These are phyloP conservation scores for Backusella sp. DNA, from an alignment of 192 early-diverging fungal species.

Conservation along the genomic window DNA sequence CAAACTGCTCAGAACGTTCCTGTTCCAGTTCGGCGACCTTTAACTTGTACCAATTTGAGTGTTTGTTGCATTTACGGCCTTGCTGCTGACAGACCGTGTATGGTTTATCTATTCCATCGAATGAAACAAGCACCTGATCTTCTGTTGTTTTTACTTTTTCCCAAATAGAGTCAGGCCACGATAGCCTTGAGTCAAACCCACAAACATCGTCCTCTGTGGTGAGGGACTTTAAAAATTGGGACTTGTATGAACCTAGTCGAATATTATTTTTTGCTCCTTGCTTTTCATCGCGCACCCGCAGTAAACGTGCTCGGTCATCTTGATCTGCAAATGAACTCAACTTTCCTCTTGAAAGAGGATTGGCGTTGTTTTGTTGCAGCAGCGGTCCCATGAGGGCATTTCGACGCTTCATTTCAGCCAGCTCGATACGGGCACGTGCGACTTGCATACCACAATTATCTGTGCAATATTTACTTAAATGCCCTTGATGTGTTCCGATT, in stretches of 20 bases:
- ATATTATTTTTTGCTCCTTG: slow-evolving; percentile 11
- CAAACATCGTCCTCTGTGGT: slow-evolving; percentile 32
- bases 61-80: slow-evolving; percentile 41
- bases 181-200: slow-evolving; percentile 48
- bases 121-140: slow-evolving; percentile 1
- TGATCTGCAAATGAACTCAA: slow-evolving; percentile 41
- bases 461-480: slow-evolving; percentile 50
- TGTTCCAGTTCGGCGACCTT: slow-evolving; percentile 47
- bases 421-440: slow-evolving; percentile 39
- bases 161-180: slow-evolving; percentile 40
- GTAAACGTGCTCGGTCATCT: slow-evolving; percentile 43
- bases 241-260: slow-evolving; percentile 2
- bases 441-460: slow-evolving; percentile 47
- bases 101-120: neutral
- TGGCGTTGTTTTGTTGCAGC: slow-evolving; percentile 8
- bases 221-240: slow-evolving; percentile 16
- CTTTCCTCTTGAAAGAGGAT: slow-evolving; percentile 32
- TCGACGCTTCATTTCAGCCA: slow-evolving; percentile 34
- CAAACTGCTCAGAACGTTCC: slow-evolving; percentile 37
- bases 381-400: neutral
- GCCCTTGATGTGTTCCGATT: slow-evolving; percentile 17
- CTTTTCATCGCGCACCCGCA: slow-evolving; percentile 39
- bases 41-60: slow-evolving; percentile 50
- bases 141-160: slow-evolving; percentile 17
- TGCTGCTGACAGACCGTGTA: slow-evolving; percentile 36